phyloP scores from a whole-genome alignment of 768 basidiomycete genomes.

The Paxillus involutus region DNA sequence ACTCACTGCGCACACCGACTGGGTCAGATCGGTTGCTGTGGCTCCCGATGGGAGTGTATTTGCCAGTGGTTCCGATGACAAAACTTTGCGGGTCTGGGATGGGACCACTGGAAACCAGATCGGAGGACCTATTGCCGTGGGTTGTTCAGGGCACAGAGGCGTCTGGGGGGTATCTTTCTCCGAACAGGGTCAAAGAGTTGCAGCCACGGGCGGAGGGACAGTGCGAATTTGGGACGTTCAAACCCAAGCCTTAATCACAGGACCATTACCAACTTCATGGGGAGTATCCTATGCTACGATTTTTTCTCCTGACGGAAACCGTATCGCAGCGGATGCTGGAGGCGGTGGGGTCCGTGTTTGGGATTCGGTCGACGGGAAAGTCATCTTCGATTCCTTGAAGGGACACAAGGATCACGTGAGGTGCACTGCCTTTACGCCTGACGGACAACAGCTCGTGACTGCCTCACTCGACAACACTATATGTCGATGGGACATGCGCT shows the following conservation, averaged over 20 bases:
- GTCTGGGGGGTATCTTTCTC: too few species aligned
- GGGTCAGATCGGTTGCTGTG: background rate
- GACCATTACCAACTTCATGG: background rate
- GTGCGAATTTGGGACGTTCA: background rate
- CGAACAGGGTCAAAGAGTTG: background rate
- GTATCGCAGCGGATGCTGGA: too few species aligned
- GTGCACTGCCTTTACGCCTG: background rate
- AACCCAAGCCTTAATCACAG: too few species aligned
- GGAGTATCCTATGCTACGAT: background rate
- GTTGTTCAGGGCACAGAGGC: too few species aligned
- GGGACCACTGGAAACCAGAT: too few species aligned
- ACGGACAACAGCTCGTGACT: background rate
- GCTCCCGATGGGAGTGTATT: too few species aligned
- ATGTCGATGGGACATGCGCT: background rate
- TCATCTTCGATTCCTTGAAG: background rate
- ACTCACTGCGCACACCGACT: too few species aligned
- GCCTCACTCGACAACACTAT: too few species aligned
- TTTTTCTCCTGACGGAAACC: background rate
- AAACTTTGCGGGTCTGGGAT: too few species aligned
- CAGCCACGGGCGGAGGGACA: background rate
- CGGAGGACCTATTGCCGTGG: too few species aligned
- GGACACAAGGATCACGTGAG: background rate
- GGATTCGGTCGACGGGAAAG: background rate
- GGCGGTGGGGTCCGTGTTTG: background rate
- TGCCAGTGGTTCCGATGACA: too few species aligned